These are phyloP conservation scores for Sindora glabra DNA, from an alignment of 306 rosid species.

Conservation along the genomic window DNA sequence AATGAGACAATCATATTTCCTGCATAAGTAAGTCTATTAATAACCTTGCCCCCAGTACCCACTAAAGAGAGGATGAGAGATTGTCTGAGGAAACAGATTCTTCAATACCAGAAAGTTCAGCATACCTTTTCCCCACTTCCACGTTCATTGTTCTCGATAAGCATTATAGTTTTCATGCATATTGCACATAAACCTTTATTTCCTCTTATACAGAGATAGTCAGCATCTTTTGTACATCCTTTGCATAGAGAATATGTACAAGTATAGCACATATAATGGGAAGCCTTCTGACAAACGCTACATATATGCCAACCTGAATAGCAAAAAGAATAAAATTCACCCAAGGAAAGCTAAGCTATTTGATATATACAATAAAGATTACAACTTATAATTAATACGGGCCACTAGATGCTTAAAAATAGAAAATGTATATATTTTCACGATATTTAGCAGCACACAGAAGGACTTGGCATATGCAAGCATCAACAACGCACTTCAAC, in stretches of 20 bases:
- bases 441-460: background rate
- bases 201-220: constrained; percentile 75
- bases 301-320: constrained; percentile 98
- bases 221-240: constrained; percentile 70
- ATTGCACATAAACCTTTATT: constrained; percentile 83
- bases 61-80: background rate
- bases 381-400: background rate
- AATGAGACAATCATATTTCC: constrained; percentile 7
- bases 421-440: background rate
- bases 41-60: background rate
- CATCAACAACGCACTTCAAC: background rate
- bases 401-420: background rate
- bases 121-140: constrained; percentile 71
- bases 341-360: background rate
- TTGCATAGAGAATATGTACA: constrained; percentile 91
- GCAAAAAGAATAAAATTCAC: background rate
- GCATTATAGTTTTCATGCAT: constrained; percentile 86
- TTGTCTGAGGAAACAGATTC: background rate
- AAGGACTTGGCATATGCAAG: background rate
- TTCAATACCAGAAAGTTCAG: constrained; percentile 15
- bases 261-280: constrained; percentile 91
- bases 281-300: constrained; percentile 64
- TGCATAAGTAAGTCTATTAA: background rate
- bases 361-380: background rate
- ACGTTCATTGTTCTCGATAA: constrained; percentile 57